A percentile compares a stretch with the other conserved stretches of the same genome.
Conservation (phyloP, 371 early-diverging fungal species). For the Syncephalis plumigaleata region DNA sequence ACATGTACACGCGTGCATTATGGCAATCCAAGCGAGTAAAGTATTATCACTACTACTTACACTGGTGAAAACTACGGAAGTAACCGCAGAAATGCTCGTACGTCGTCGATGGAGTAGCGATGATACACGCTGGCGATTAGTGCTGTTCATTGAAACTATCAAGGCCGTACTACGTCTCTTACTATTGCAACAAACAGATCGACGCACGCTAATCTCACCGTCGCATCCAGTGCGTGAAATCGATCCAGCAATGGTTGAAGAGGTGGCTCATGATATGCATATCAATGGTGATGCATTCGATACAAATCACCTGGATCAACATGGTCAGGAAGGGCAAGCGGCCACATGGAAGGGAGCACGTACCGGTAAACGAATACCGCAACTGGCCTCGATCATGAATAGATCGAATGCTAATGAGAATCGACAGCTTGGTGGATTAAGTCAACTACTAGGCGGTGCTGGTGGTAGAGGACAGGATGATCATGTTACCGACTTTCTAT, state of each 20-base stretch:
- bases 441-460: too few relatives aligned
- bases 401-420: conserved; percentile 16
- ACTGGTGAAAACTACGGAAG: conserved; percentile 57
- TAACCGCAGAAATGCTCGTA: conserved; percentile 71
- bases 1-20: conserved; percentile 54
- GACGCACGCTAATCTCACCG: conserved; percentile 22
- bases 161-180: conserved; percentile 22
- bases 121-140: conserved; percentile 40
- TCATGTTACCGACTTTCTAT: background rate
- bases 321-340: conserved; percentile 8
- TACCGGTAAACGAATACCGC: conserved; percentile 19
- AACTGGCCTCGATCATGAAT: conserved; percentile 25
- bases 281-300: too few relatives aligned
- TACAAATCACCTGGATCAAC: too few relatives aligned
- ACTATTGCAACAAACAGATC: conserved; percentile 1
- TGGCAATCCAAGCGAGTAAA: conserved; percentile 27
- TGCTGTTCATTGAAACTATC: conserved; percentile 44
- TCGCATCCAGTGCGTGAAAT: conserved; percentile 54
- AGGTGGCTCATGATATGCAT: background rate
- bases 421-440: conserved; percentile 1
- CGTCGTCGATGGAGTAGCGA: conserved; percentile 47
- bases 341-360: conserved; percentile 30
- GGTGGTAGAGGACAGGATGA: too few relatives aligned
- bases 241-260: conserved; percentile 28
- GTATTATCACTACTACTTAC: conserved; percentile 41